Evolutionary conservation across 1,284 basidiomycete genomes (phyloP), one percentile per base, ranked within the genome.

Genomic region (Cryptococcus sp.): DNA sequence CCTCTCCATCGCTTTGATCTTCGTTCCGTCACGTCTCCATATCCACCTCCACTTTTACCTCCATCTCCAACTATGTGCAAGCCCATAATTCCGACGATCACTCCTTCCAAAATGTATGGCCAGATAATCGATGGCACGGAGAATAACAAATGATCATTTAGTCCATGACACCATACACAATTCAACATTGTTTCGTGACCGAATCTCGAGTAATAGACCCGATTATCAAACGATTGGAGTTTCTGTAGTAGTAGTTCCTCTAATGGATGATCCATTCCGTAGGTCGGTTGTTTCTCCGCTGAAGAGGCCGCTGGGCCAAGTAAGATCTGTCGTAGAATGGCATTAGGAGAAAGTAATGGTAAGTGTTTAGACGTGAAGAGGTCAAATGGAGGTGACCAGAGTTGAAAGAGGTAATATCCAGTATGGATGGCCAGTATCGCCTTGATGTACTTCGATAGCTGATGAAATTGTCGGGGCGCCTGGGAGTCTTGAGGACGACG

Each of bases 91-190:
- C 69, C 72, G 10, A 74, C 6, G 3, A 71, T 23, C 0, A 64
- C 36, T 8, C 56, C 62, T 30, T 65, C 51, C 4, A 34, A 32
- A 43, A 64, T 51, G 47, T 72, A 73, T 41, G 63, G 61, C 23
- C 44, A 42, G 7, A 68, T 45, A 3, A 68, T 57, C 32, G 49
- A 23, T 0, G 72, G 67, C 13, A 66, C 11, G 5, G 62, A 48
- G 30, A 61, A 62, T 33, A 71, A 30, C 2, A 62, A 44, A 44
- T 66, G 69, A 52, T 74, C 72, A 7, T 37, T n/a, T 4, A 45
- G 33, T 4, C 37, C 35, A 4, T 43, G 15, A 56, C 72, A 74
- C 72, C 72, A 74, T n/a, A 60, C 49, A 54, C 72, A 73, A 13
- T 55, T 36, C 7, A 52, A 30, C 7, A 71, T 42, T 1, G 64